These are phyloP conservation scores for Aechmea fasciata DNA, from an alignment of 176 grass and related monocot genomes.

Conservation along the genomic window DNA sequence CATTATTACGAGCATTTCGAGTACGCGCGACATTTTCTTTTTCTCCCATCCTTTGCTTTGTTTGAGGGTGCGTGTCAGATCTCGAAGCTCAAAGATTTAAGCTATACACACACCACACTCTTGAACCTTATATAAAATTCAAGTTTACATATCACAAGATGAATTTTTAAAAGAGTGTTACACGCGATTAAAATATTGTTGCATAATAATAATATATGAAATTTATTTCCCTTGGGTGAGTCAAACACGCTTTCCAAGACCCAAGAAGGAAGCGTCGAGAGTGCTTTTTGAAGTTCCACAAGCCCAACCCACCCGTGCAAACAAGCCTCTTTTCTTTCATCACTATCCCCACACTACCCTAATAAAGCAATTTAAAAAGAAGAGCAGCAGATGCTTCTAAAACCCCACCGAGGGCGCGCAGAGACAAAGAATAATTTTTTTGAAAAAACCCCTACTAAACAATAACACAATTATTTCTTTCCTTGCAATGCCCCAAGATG, in stretches of 20 bases:
- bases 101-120: too few species aligned
- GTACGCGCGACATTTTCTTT: conserved; percentile 11
- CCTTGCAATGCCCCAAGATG: too few species aligned
- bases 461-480: too few species aligned
- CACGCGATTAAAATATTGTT: not conserved
- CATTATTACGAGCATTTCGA: not conserved
- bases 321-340: not conserved
- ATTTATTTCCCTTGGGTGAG: not conserved
- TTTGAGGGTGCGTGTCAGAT: conserved; percentile 21
- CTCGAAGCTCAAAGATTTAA: not conserved
- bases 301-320: not conserved
- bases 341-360: not conserved
- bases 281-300: too few species aligned
- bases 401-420: too few species aligned
- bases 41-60: conserved; percentile 7
- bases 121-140: too few species aligned
- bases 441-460: too few species aligned
- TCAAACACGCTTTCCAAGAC: conserved; percentile 20
- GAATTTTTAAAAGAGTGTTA: not conserved
- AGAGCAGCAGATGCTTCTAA: too few species aligned
- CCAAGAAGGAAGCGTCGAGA: not conserved
- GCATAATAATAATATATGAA: not conserved
- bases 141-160: too few species aligned
- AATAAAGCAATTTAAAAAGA: not conserved
- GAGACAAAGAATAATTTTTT: too few species aligned